Conservation (phyloP, 768 basidiomycete genomes). For the Dentipellis sp. region DNA sequence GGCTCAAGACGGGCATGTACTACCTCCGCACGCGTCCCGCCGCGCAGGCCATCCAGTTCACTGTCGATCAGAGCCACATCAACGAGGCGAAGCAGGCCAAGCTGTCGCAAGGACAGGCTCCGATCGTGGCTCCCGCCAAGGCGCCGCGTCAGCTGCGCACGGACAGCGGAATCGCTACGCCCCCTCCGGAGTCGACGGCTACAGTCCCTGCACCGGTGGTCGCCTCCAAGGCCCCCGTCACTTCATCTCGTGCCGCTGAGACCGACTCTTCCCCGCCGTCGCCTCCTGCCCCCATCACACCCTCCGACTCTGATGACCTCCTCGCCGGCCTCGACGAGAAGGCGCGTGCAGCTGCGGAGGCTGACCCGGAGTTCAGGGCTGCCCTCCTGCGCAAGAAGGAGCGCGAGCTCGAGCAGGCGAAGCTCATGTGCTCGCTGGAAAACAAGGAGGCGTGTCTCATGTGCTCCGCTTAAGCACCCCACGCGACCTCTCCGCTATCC, state of each 20-base stretch:
- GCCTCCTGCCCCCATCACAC: conserved; percentile 15
- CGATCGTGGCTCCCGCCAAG: neutral
- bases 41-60: conserved; percentile 96
- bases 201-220: neutral
- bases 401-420: conserved; percentile 72
- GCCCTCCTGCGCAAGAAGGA: conserved; percentile 63
- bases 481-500: too few relatives aligned
- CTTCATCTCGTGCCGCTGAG: neutral
- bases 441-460: conserved; percentile 93
- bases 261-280: conserved; percentile 20
- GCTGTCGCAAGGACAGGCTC: conserved; percentile 7
- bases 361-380: conserved; percentile 69
- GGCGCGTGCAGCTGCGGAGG: conserved; percentile 43
- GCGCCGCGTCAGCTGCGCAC: neutral
- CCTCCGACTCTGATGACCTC: conserved; percentile 15
- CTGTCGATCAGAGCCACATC: conserved; percentile 76
- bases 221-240: neutral
- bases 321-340: conserved; percentile 37
- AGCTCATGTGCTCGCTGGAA: conserved; percentile 77
- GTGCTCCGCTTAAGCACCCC: conserved; percentile 64
- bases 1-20: conserved; percentile 98
- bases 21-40: conserved; percentile 94
- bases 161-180: neutral
- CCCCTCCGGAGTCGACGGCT: neutral
- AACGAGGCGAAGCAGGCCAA: conserved; percentile 50